Conservation (phyloP, 768 basidiomycete genomes). For the Dioszegia crocea region DNA sequence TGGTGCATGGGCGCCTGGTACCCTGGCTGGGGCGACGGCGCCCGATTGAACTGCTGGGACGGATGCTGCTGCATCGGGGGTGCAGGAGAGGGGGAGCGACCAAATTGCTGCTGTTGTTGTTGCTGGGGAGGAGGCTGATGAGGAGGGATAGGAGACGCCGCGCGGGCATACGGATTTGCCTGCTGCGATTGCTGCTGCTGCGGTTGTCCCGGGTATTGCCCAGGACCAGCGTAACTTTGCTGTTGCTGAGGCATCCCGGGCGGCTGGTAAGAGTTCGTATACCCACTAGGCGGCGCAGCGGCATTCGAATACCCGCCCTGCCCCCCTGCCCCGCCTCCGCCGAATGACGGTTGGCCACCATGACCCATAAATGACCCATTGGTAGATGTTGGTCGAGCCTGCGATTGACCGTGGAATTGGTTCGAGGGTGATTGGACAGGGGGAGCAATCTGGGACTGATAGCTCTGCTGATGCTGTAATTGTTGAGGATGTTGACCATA, state of each 20-base stretch:
- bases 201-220: constrained; percentile 4
- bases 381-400: not conserved
- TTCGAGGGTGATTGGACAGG: not conserved
- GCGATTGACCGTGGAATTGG: not conserved
- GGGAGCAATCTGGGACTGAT: too few species aligned
- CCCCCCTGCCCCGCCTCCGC: not conserved
- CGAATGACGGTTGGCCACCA: constrained; percentile 4
- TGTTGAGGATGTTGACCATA: constrained; percentile 13
- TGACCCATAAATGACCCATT: constrained; percentile 2
- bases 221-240: not conserved
- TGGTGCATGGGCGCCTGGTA: not conserved
- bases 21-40: constrained; percentile 1
- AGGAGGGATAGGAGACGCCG: constrained; percentile 5
- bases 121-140: constrained; percentile 13
- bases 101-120: constrained; percentile 12
- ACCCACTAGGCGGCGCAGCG: constrained; percentile 16
- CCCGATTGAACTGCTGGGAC: constrained; percentile 1
- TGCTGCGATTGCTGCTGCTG: constrained; percentile 3
- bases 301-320: constrained; percentile 8
- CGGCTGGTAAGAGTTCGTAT: constrained; percentile 47
- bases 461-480: not conserved
- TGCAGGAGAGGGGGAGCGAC: constrained; percentile 3
- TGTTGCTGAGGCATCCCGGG: constrained; percentile 51
- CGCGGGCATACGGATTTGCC: constrained; percentile 15
- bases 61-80: constrained; percentile 10